Percentiles rank a stretch among this genome's conserved stretches.
These are phyloP conservation scores for Aspergillus arachidicola DNA, from an alignment of 2,329 filamentous ascomycete species.

Conservation along the genomic window DNA sequence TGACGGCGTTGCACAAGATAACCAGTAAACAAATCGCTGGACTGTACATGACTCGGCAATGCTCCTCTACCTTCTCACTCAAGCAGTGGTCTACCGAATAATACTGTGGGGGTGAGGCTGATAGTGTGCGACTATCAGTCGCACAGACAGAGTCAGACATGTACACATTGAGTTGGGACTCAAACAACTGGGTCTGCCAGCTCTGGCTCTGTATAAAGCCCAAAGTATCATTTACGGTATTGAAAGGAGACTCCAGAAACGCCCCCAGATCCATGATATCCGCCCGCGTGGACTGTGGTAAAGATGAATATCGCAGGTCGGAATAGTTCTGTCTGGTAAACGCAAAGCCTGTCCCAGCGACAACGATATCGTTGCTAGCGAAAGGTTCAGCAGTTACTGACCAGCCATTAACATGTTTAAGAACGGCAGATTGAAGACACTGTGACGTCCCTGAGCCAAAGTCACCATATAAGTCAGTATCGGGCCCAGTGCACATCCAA, in stretches of 20 bases:
- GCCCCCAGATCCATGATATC: neutral
- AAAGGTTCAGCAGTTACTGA: neutral
- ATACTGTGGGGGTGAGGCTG: neutral
- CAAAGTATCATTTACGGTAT: neutral
- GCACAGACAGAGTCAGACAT: neutral
- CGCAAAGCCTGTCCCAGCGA: neutral
- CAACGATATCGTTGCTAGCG: neutral
- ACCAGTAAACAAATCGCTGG: conserved; percentile 23
- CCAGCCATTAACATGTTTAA: neutral
- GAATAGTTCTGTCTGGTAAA: neutral
- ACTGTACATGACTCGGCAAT: conserved; percentile 24
- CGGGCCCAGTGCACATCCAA: neutral
- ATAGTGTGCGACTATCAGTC: accelerated
- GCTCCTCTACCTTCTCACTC: conserved; percentile 20
- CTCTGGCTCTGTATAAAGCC: neutral
- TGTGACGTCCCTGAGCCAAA: neutral
- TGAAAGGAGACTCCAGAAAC: neutral
- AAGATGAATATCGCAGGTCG: accelerated
- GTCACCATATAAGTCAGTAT: neutral
- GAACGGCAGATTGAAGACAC: neutral
- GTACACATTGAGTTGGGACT: neutral
- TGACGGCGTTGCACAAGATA: conserved; percentile 28
- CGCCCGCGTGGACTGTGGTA: accelerated
- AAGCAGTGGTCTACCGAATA: conserved; percentile 25
- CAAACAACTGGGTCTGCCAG: neutral